Percentiles rank a stretch among this genome's conserved stretches.
phyloP scores from a whole-genome alignment of 441 rosid species.

The Aleurites moluccanus region DNA sequence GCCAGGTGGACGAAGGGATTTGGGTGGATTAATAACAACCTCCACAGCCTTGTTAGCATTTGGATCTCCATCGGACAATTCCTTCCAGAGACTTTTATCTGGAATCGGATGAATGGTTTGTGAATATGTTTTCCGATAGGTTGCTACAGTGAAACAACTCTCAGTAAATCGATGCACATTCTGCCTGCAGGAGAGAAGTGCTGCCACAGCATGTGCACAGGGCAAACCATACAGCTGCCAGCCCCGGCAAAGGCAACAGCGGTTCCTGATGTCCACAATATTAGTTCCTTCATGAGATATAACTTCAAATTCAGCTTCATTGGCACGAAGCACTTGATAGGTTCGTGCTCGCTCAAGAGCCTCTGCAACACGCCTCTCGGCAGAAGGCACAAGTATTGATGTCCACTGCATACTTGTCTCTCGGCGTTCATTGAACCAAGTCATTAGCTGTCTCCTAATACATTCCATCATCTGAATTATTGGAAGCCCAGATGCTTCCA shows the following conservation, averaged over 20 bases:
- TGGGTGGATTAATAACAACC: slow-evolving; percentile 69
- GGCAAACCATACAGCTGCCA: slow-evolving; percentile 98
- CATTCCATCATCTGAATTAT: slow-evolving; percentile 98
- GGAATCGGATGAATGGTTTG: slow-evolving; percentile 98
- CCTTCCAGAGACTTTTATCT: slow-evolving; percentile 85
- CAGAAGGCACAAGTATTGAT: slow-evolving; percentile 88
- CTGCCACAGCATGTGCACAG: slow-evolving; percentile 96
- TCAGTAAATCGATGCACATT: slow-evolving; percentile 93
- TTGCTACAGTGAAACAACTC: slow-evolving; percentile 96
- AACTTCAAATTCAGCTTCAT: slow-evolving; percentile 96
- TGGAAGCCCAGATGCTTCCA: slow-evolving; percentile 95
- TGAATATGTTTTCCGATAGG: slow-evolving; percentile 85
- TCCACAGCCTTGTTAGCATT: slow-evolving; percentile 40
- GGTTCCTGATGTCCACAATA: slow-evolving; percentile 86
- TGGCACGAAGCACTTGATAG: slow-evolving; percentile 90
- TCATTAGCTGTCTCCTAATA: slow-evolving; percentile 92
- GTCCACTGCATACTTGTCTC: slow-evolving; percentile 97
- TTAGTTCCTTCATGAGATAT: slow-evolving; percentile 91
- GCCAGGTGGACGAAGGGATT: slow-evolving; percentile 91
- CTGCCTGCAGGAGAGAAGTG: slow-evolving; percentile 95
- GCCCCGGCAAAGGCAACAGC: slow-evolving; percentile 94
- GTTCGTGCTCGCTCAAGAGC: slow-evolving; percentile 89
- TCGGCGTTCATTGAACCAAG: slow-evolving; percentile 92
- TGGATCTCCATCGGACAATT: slow-evolving; percentile 68
- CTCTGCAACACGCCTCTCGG: slow-evolving; percentile 81